phyloP scores from a whole-genome alignment of 306 rosid genomes.

The Lupinus albus region DNA sequence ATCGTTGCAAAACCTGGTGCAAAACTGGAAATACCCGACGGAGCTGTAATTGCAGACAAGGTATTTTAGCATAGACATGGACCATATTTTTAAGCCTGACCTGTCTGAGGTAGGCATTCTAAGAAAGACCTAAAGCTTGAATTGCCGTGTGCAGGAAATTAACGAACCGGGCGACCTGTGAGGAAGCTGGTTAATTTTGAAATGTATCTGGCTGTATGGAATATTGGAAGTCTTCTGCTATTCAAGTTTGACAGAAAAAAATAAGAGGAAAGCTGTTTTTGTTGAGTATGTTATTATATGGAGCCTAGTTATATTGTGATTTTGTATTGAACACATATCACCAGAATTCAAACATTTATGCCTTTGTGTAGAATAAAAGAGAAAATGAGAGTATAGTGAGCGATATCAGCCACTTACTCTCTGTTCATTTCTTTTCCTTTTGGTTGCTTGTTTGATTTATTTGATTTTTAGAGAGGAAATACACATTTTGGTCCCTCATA shows the following conservation, averaged over 20 bases:
- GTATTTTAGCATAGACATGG: conserved; percentile 42
- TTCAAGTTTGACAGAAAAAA: conserved; percentile 40
- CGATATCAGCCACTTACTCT: not conserved
- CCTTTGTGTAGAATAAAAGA: conserved; percentile 19
- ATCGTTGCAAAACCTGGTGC: conserved; percentile 61
- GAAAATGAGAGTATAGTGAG: not conserved
- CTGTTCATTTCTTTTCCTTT: not conserved
- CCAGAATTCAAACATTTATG: conserved; percentile 2
- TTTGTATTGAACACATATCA: conserved; percentile 26
- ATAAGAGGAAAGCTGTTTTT: conserved; percentile 30
- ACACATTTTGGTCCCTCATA: too few relatives aligned
- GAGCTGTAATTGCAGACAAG: conserved; percentile 63
- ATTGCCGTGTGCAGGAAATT: conserved; percentile 58
- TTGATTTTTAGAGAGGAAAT: too few relatives aligned
- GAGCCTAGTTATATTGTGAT: conserved; percentile 28
- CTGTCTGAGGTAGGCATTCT: not conserved
- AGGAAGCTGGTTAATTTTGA: conserved; percentile 35
- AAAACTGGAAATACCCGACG: conserved; percentile 78
- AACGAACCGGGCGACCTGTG: conserved; percentile 73
- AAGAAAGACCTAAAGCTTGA: conserved; percentile 17
- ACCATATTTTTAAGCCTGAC: conserved; percentile 5
- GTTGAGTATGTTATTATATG: conserved; percentile 27
- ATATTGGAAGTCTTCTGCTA: conserved; percentile 10
- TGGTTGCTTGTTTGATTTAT: not conserved
- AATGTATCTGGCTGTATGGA: conserved; percentile 25